These are phyloP conservation scores for Stentor coeruleus DNA, from an alignment of 73 alveolate genomes.

Conservation along the genomic window DNA sequence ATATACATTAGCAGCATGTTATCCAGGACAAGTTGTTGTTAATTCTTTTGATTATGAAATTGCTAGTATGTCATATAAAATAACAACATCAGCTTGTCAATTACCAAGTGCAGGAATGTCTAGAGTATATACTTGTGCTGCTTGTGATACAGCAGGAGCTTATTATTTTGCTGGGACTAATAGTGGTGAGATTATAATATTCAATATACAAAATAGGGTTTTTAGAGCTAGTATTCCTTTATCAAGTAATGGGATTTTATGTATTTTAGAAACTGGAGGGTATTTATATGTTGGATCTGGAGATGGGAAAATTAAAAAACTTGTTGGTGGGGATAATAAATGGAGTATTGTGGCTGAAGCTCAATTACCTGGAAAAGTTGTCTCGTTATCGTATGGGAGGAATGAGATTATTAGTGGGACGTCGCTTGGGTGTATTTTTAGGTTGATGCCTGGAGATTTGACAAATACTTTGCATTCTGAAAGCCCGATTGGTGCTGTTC, in stretches of 20 bases:
- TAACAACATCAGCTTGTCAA: slow-evolving; percentile 42
- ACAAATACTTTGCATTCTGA: slow-evolving; percentile 76
- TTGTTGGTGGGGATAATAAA: slow-evolving; percentile 53
- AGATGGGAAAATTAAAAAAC: slow-evolving; percentile 83
- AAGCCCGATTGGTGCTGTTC: slow-evolving; percentile 70
- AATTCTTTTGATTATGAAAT: slow-evolving; percentile 60
- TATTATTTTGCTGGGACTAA: slow-evolving; percentile 62
- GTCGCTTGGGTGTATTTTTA: slow-evolving; percentile 64
- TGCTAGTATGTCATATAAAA: slow-evolving; percentile 58
- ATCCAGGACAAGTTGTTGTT: slow-evolving; percentile 42
- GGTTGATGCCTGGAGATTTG: slow-evolving; percentile 68
- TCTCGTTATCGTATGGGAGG: slow-evolving; percentile 55
- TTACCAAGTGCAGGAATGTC: slow-evolving; percentile 76
- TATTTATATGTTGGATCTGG: slow-evolving; percentile 74
- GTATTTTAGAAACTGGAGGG: slow-evolving; percentile 52
- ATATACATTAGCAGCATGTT: slow-evolving; percentile 47
- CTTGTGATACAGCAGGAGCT: slow-evolving; percentile 53
- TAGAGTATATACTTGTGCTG: slow-evolving; percentile 68
- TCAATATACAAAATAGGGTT: slow-evolving; percentile 60
- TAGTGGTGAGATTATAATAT: slow-evolving; percentile 76
- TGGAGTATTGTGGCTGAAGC: slow-evolving; percentile 69
- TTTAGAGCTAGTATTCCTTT: slow-evolving; percentile 79
- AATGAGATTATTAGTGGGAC: slow-evolving; percentile 70
- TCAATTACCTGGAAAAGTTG: slow-evolving; percentile 61
- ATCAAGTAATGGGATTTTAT: slow-evolving; percentile 71